Evolutionary conservation across 1,284 basidiomycete species (phyloP).

Genomic region (Pyrrhoderma noxium): DNA sequence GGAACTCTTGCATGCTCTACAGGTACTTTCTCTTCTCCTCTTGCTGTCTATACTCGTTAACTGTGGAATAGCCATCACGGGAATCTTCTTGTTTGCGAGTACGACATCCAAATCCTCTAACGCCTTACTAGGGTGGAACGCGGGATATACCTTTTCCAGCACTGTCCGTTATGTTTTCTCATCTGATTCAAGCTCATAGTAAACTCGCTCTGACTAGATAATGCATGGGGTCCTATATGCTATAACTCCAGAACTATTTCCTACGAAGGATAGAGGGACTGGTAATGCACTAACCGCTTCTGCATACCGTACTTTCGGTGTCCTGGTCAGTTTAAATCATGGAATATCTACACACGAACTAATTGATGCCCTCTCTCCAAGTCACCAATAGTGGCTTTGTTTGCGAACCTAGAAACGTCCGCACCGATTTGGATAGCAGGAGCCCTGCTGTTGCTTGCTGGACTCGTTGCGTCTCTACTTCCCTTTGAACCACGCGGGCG

Average conservation of each 20-base stretch:
- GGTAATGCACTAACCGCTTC: too few species aligned
- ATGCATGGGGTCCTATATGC: too few species aligned
- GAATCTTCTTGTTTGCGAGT: constrained; percentile 59
- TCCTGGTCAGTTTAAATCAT: too few species aligned
- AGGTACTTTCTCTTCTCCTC: constrained; percentile 25
- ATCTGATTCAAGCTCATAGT: too few species aligned
- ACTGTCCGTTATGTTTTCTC: constrained; percentile 32
- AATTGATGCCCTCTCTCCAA: constrained; percentile 22
- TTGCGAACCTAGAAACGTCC: constrained; percentile 55
- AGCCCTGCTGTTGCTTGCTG: constrained; percentile 59
- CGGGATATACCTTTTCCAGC: constrained; percentile 54
- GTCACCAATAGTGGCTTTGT: constrained; percentile 70
- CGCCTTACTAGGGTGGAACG: constrained; percentile 67
- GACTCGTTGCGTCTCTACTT: constrained; percentile 58
- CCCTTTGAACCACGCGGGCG: constrained; percentile 72
- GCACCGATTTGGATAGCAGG: constrained; percentile 76
- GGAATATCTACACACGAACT: too few species aligned
- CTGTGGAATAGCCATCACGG: constrained; percentile 45
- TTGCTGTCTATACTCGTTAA: constrained; percentile 18
- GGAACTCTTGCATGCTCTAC: constrained; percentile 55
- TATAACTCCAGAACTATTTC: too few species aligned
- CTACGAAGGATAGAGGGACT: too few species aligned
- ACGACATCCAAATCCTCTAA: constrained; percentile 59
- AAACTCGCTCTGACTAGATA: constrained; percentile 22
- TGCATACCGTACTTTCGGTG: too few species aligned